These are phyloP conservation scores for Williopsis jadinii DNA, from an alignment of 1,139 yeast species.

Conservation along the genomic window DNA sequence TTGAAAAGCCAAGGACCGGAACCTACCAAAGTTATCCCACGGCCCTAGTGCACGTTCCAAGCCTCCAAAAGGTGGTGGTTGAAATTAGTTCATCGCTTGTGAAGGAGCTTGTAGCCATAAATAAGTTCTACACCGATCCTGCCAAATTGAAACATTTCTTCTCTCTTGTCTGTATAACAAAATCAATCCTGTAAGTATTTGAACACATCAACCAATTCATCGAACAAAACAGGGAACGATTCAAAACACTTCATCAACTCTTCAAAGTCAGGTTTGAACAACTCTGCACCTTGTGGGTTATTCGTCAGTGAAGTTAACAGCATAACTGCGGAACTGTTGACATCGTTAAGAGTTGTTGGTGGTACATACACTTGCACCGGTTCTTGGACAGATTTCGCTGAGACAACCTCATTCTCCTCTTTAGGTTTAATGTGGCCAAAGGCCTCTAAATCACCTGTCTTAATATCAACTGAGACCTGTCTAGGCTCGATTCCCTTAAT, in stretches of 20 bases:
- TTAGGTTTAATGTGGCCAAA: slow-evolving; percentile 9
- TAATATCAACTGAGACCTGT: slow-evolving; percentile 37
- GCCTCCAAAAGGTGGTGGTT: too few relatives aligned
- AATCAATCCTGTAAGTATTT: slow-evolving; percentile 12
- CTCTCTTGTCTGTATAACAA: not conserved
- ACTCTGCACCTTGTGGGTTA: slow-evolving; percentile 24
- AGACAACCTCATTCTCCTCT: slow-evolving; percentile 2
- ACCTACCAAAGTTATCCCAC: too few relatives aligned
- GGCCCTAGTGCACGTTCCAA: too few relatives aligned
- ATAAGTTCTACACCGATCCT: not conserved
- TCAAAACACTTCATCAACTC: slow-evolving; percentile 25
- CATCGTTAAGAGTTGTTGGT: slow-evolving; percentile 26
- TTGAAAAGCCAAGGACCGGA: too few relatives aligned
- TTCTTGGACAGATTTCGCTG: slow-evolving; percentile 13
- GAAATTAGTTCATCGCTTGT: not conserved
- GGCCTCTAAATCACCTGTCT: slow-evolving; percentile 25
- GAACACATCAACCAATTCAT: slow-evolving; percentile 20
- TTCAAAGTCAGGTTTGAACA: slow-evolving; percentile 25
- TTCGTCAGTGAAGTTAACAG: slow-evolving; percentile 27
- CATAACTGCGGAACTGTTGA: slow-evolving; percentile 29
- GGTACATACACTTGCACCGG: slow-evolving; percentile 10
- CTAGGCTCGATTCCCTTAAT: slow-evolving; percentile 86
- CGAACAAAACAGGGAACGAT: slow-evolving; percentile 28
- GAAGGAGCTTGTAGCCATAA: too few relatives aligned
- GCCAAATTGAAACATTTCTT: not conserved